Evolutionary conservation across 2,329 filamentous ascomycete genomes (phyloP), one percentile per base, ranked within the genome.

Genomic region (Neofusicoccum kwambonambiense): DNA sequence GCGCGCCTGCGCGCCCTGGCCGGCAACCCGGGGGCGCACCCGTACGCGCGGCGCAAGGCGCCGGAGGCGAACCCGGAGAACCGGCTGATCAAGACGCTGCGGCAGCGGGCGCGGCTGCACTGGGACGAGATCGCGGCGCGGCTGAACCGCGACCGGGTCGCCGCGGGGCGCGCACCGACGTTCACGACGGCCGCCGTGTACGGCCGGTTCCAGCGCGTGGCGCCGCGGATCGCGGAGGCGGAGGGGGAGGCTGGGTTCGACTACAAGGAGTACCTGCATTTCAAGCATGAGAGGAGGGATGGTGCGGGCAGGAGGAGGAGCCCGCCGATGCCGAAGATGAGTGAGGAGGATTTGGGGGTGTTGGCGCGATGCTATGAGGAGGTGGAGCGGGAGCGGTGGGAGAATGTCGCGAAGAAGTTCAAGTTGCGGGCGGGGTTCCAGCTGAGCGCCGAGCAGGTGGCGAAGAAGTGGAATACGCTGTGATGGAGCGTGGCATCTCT

Each of bases 101-200:
- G 77, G 22, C 19, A 68, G 19, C 56, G 44, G 17, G 69, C 69
- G 31, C 60, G 61, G 9, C 39, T 57, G 49, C 63, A 54, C 35
- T 62, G 44, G 47, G 42, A 56, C 8, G 51, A 63, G n/a, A 65
- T 66, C 50, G 52, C 51, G 12, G 68, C 70, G 51, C 45, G 68
- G 39, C 49, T 63, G 3, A 62, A 62, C 47, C 2, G 3, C 3
- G 9, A 7, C 19, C 58, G 58, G 47, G 60, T 44, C 37, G 47
- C 1, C 64, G 66, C 2, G 67, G 58, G 58, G 2, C n/a, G 17
- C 7, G 19, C 22, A 22, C 58, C 58, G 1, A n/a, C 64, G 34
- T 69, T 71, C 56, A 78, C 75, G 19, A 64, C 69, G 2, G 67
- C 72, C 1, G 70, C 73, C 0, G 72, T 76, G n/a, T 80, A 80